phyloP scores from a whole-genome alignment of 1,284 basidiomycete genomes.

The Neonothopanus nambi region DNA sequence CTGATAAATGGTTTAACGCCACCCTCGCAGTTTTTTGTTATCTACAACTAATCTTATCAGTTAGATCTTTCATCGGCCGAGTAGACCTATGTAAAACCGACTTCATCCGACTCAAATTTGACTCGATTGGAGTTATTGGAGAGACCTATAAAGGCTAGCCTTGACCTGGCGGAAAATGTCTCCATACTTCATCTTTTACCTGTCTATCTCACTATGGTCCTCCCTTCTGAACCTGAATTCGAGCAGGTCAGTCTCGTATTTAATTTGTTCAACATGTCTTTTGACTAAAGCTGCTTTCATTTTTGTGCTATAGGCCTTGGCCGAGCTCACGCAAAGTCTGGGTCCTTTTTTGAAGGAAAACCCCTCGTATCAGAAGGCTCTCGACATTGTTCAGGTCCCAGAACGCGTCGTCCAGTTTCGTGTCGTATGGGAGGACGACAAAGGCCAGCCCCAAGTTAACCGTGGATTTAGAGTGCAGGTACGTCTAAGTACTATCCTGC shows the following conservation, averaged over 20 bases:
- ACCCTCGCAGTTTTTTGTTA: no score
- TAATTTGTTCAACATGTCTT: background rate
- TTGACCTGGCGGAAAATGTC: background rate
- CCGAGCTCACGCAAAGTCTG: constrained; percentile 68
- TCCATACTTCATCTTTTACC: background rate
- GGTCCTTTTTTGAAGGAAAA: constrained; percentile 68
- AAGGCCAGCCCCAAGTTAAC: constrained; percentile 70
- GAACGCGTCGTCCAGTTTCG: constrained; percentile 77
- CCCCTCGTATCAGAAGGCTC: constrained; percentile 72
- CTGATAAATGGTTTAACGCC: no score
- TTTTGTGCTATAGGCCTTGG: constrained; percentile 47
- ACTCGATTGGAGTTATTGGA: no score
- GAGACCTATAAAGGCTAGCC: background rate
- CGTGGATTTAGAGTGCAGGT: constrained; percentile 77
- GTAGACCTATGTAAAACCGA: background rate
- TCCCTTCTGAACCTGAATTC: constrained; percentile 34
- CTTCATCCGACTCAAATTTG: constrained; percentile 1
- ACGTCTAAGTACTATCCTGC: constrained; percentile 18
- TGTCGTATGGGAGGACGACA: constrained; percentile 81
- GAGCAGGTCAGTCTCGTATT: constrained; percentile 24
- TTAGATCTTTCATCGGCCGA: no score
- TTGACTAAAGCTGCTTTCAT: background rate
- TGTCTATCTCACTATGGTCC: constrained; percentile 20
- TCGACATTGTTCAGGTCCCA: constrained; percentile 72
- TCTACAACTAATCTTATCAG: no score